Base-by-base conservation (phyloP, 2,329 filamentous ascomycete genomes). In the Verruconis gallopava region DNA sequence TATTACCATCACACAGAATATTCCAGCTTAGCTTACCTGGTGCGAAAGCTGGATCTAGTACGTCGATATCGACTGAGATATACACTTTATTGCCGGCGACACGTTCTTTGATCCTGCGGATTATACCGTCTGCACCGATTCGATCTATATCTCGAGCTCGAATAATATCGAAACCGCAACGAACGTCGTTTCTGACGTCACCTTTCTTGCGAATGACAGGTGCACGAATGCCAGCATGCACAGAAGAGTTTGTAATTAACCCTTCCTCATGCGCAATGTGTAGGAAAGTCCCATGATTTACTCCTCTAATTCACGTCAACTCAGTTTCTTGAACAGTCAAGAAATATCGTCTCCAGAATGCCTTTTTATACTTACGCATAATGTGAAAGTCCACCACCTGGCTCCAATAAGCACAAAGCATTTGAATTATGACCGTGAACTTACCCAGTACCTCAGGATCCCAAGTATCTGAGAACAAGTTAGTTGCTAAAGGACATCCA, bases 251-350 rank as follows among this genome's bases (percentile, higher is more conserved):
- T 19, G 62, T 60, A 44, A 78, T 70, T 35, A 78, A 57, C 0
- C 72, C 69, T 55, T 77, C 74, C 54, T 78, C 73, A 48, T 77
- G 71, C 0, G 74, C 73, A 28, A 77, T 72, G 48, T 77, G 72
- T 12, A 77, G 56, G 51, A 76, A 77, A 0, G 74, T 78, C 28
- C 74, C 41, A 35, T 44, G 44, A 28, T 47, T 47, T 20, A 45
- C 43, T 14, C 45, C 45, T n/a, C 45, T 45, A 34, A 5, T 9
- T 19, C 34, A 18, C n/a, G 22, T 30, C 18, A 38, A 22, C 14
- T 17, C 35, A 30, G 17, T 37, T 25, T 37, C n/a, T n/a, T 30
- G n/a, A 30, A n/a, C n/a, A n/a, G n/a, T n/a, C n/a, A n/a, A n/a
- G n/a, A n/a, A n/a, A 13, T 42, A 5, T 42, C 2, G 17, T 11